A percentile compares a stretch with the other conserved stretches of the same genome.
Conservation (phyloP, 177 flowering plant genomes). For the Vitis hybrid region DNA sequence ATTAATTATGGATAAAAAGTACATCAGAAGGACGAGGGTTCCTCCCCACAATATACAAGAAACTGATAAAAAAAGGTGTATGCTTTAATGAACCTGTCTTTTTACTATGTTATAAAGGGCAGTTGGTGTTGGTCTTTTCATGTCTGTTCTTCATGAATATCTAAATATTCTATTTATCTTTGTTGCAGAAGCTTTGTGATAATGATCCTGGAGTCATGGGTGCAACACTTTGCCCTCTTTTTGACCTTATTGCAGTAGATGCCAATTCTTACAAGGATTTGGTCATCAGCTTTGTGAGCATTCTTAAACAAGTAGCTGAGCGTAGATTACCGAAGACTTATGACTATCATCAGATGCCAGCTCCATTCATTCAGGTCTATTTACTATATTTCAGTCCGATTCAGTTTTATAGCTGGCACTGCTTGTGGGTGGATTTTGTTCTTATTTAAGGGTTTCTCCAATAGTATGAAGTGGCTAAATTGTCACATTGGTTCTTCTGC, state of each 20-base stretch:
- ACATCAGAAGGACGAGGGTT: too few relatives aligned
- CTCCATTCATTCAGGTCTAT: slow-evolving; percentile 95
- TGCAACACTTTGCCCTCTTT: slow-evolving; percentile 91
- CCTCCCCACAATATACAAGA: too few relatives aligned
- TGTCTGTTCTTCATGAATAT: too few relatives aligned
- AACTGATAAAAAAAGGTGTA: too few relatives aligned
- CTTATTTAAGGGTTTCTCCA: background rate
- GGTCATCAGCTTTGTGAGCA: slow-evolving; percentile 83
- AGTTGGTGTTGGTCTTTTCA: too few relatives aligned
- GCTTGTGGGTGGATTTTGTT: background rate
- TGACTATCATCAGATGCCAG: slow-evolving; percentile 98
- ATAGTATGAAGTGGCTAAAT: background rate
- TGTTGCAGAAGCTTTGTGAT: slow-evolving; percentile 83
- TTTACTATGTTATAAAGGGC: too few relatives aligned
- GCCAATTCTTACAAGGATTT: slow-evolving; percentile 73
- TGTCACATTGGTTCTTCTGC: background rate
- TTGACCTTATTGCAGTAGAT: slow-evolving; percentile 76
- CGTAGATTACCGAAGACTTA: slow-evolving; percentile 87
- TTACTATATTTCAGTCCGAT: background rate
- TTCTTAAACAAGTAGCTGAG: slow-evolving; percentile 96
- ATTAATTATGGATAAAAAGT: too few relatives aligned
- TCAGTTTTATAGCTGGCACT: too few relatives aligned
- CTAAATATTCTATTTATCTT: slow-evolving; percentile 6
- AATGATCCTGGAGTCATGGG: slow-evolving; percentile 99
- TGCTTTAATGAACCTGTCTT: too few relatives aligned